phyloP scores from a whole-genome alignment of 768 basidiomycete genomes.

The Boletus patriciae region DNA sequence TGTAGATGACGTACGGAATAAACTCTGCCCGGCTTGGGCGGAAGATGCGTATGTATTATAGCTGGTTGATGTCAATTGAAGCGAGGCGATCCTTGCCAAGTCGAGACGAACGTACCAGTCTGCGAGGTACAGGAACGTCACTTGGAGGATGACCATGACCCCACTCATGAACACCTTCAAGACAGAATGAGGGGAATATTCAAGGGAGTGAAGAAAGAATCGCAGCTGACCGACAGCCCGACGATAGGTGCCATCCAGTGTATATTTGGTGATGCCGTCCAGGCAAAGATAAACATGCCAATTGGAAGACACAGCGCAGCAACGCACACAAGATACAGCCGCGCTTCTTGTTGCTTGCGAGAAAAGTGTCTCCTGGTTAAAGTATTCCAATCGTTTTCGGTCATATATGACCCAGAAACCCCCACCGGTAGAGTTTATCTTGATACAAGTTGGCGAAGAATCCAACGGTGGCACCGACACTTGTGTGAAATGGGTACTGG shows the following conservation, averaged over 20 bases:
- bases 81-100: not conserved
- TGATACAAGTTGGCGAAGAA: conserved; percentile 46
- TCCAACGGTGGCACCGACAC: conserved; percentile 52
- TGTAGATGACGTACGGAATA: conserved; percentile 38
- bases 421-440: conserved; percentile 49
- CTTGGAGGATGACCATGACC: conserved; percentile 44
- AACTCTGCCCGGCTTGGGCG: conserved; percentile 52
- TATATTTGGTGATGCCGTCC: conserved; percentile 55
- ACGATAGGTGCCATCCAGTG: conserved; percentile 54
- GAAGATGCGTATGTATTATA: conserved; percentile 51
- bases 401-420: conserved; percentile 8
- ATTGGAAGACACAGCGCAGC: conserved; percentile 54
- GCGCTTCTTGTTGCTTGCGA: conserved; percentile 50
- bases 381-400: conserved; percentile 6
- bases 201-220: not conserved
- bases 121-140: conserved; percentile 48
- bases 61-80: conserved; percentile 21
- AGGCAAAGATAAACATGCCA: conserved; percentile 70
- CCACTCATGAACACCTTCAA: conserved; percentile 42
- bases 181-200: not conserved
- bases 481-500: conserved; percentile 24
- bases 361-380: conserved; percentile 24
- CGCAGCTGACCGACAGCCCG: conserved; percentile 21
- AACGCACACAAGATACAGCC: conserved; percentile 54
- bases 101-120: conserved; percentile 41